Evolutionary conservation across 2,329 filamentous ascomycete genomes (phyloP).

Genomic region (Talaromyces albobiverticillius): DNA sequence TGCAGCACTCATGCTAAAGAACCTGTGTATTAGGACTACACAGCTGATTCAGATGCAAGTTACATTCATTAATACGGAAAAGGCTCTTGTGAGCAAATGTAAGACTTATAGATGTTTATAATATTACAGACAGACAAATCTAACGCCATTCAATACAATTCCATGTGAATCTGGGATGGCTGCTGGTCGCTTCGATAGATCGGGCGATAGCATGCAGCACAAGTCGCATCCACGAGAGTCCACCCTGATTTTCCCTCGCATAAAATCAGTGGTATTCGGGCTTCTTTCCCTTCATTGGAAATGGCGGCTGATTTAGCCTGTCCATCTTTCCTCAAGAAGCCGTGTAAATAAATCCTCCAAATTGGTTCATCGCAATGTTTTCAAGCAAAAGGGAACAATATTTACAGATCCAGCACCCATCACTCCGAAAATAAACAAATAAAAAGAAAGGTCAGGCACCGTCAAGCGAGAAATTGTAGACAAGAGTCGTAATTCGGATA

Average conservation of each 20-base stretch:
- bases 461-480: constrained; percentile 7
- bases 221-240: background rate
- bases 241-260: background rate
- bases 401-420: constrained; percentile 5
- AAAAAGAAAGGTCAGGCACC: constrained; percentile 1
- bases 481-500: constrained; percentile 13
- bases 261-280: background rate
- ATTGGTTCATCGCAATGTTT: background rate
- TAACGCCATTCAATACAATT: background rate
- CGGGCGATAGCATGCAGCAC: background rate
- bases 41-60: no score
- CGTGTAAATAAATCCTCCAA: background rate
- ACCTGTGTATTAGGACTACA: no score
- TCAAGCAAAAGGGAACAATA: background rate
- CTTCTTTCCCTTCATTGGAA: background rate
- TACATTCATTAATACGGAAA: no score
- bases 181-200: background rate
- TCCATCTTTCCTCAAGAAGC: background rate
- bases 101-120: no score
- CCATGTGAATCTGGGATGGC: no score
- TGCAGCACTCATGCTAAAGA: no score
- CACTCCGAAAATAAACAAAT: constrained; percentile 5
- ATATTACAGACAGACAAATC: background rate
- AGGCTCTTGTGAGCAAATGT: no score
- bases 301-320: background rate